phyloP scores from a whole-genome alignment of 106 monocot species.

The Alisma plantagoaquatica region DNA sequence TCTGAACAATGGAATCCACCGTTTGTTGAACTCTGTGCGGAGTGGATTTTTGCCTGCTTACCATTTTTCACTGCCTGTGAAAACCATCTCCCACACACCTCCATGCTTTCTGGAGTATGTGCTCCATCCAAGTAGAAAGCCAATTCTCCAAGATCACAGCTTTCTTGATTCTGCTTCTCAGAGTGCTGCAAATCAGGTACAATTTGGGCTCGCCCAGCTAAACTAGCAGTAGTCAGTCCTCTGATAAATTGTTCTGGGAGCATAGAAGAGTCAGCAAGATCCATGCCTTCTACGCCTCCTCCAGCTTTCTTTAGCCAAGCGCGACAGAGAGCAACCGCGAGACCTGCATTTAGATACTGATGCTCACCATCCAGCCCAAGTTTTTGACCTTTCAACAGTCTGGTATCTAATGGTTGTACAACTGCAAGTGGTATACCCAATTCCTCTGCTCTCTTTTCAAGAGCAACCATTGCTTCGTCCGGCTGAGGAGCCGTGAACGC shows the following conservation, averaged over 20 bases:
- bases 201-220: slow-evolving; percentile 70
- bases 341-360: slow-evolving; percentile 85
- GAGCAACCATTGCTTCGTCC: slow-evolving; percentile 62
- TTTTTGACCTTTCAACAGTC: slow-evolving; percentile 31
- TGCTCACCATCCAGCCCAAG: slow-evolving; percentile 90
- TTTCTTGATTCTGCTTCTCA: slow-evolving; percentile 13
- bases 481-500: slow-evolving; percentile 64
- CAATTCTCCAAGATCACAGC: slow-evolving; percentile 24
- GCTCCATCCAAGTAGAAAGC: slow-evolving; percentile 91
- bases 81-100: slow-evolving; percentile 87
- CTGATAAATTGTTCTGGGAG: slow-evolving; percentile 53
- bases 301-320: slow-evolving; percentile 56
- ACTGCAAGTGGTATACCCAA: slow-evolving; percentile 60
- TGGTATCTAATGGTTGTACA: slow-evolving; percentile 33
- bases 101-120: slow-evolving; percentile 89
- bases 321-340: slow-evolving; percentile 73
- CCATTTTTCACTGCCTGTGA: slow-evolving; percentile 20
- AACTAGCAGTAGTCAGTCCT: slow-evolving; percentile 46
- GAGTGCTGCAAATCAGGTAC: slow-evolving; percentile 30
- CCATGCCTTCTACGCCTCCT: not conserved
- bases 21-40: slow-evolving; percentile 2
- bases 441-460: slow-evolving; percentile 44
- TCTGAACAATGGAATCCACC: slow-evolving; percentile 11
- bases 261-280: not conserved
- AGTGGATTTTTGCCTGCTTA: slow-evolving; percentile 17